Conservation (phyloP, 192 early-diverging fungal genomes). For the Backusella parvicylindrica region DNA sequence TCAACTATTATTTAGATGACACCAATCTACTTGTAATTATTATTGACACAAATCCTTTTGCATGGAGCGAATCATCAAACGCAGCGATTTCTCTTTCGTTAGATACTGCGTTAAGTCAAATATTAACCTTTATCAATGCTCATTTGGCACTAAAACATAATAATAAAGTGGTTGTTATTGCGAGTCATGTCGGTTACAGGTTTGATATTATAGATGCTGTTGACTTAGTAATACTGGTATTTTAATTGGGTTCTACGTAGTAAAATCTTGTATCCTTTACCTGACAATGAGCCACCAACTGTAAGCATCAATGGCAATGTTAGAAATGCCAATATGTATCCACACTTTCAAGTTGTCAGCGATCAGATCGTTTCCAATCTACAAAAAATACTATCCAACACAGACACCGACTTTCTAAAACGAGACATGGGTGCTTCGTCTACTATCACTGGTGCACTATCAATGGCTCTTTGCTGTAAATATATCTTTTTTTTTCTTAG, state of each 20-base stretch:
- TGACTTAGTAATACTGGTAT: no score
- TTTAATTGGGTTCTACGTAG: conserved; percentile 19
- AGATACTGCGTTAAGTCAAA: conserved; percentile 68
- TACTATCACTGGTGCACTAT: conserved; percentile 51
- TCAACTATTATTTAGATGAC: conserved; percentile 43
- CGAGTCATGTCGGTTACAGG: conserved; percentile 60
- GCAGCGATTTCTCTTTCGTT: conserved; percentile 49
- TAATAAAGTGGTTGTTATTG: conserved; percentile 85
- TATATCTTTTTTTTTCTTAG: conserved; percentile 14
- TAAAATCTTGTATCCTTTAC: conserved; percentile 53
- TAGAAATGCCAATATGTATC: conserved; percentile 54
- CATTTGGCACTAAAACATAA: conserved; percentile 87
- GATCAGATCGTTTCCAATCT: conserved; percentile 46
- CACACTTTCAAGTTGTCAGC: conserved; percentile 49
- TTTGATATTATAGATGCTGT: conserved; percentile 4
- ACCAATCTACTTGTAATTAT: conserved; percentile 79
- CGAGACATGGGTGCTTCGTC: conserved; percentile 5
- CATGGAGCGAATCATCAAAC: conserved; percentile 59
- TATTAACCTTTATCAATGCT: conserved; percentile 88
- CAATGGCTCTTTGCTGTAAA: conserved; percentile 60
- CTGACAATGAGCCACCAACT: conserved; percentile 26
- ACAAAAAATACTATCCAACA: conserved; percentile 18
- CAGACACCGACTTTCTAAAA: background rate
- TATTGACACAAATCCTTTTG: conserved; percentile 77
- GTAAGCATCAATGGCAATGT: conserved; percentile 23